Evolutionary conservation across 495 filamentous ascomycete species (phyloP), one percentile per base, ranked within the genome.

Genomic region (Cenococcum geophilum): DNA sequence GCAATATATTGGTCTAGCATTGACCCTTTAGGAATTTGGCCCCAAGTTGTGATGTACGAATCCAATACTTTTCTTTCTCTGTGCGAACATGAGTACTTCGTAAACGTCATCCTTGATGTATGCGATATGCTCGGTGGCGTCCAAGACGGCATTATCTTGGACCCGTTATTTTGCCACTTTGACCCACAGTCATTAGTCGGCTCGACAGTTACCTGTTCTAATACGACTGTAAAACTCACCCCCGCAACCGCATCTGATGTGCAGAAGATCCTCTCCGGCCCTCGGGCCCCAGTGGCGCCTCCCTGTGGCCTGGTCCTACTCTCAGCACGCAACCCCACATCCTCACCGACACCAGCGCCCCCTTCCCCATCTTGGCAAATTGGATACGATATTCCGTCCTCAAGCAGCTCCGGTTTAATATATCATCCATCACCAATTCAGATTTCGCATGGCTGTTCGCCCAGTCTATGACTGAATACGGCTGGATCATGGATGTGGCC

Each of bases 101-200:
- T 18, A 20, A 16, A 55, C 18, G 71, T 66, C 21, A 68, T 64
- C 18, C 58, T 77, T 5, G 60, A 61, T 25, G 65, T 59, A 18
- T 78, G 76, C 62, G 76, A 78, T 63, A 45, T 56, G 59, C 59
- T 76, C 10, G 76, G 77, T 67, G 76, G 76, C 16, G 68, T 72
- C 23, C 60, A 57, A 42, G 76, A 78, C 60, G 74, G 74, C 48
- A 43, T 78, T 8, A 68, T 78, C 52, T 55, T 61, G 14, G 72
- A 74, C 18, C 73, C 74, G 12, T 66, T 68, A 1, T 59, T 61
- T 1, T 78, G 76, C 66, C n/a, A 52, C 32, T 77, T 76, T 61
- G 68, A 77, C 51, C 69, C 75, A 37, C 47, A 47, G 12, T 57
- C 42, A 5, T 37, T 75, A 12, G 72, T 77, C 2, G 76, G 74